Percentiles rank a stretch among this genome's conserved stretches.
These are phyloP conservation scores for Gossypium schwendimanii DNA, from an alignment of 441 rosid species.

Conservation along the genomic window DNA sequence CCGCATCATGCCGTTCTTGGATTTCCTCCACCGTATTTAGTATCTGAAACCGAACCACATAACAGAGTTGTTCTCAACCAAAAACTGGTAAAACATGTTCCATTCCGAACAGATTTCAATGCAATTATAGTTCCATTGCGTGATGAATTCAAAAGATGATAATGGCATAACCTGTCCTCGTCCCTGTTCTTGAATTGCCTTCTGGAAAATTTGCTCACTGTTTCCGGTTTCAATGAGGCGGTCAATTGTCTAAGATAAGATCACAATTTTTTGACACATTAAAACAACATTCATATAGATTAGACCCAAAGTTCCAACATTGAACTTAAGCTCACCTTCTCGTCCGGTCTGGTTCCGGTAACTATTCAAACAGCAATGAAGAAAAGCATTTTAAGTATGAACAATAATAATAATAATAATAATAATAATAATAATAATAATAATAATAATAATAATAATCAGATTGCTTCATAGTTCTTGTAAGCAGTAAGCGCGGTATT, in stretches of 20 bases:
- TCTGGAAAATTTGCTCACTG: slow-evolving; percentile 86
- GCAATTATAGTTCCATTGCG: no score
- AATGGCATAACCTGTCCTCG: slow-evolving; percentile 59
- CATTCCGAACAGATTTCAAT: no score
- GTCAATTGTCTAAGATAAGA: slow-evolving; percentile 58
- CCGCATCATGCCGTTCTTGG: slow-evolving; percentile 95
- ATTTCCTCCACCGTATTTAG: slow-evolving; percentile 79
- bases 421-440: neutral
- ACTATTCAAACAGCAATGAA: slow-evolving; percentile 32
- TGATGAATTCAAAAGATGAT: no score
- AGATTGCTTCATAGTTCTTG: neutral
- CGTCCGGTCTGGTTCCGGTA: slow-evolving; percentile 63
- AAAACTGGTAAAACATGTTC: no score
- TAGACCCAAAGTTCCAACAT: neutral
- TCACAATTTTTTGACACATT: slow-evolving; percentile 11
- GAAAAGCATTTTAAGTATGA: slow-evolving; percentile 7
- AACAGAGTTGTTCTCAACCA: neutral
- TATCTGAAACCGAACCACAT: slow-evolving; percentile 35
- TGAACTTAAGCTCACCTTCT: slow-evolving; percentile 43
- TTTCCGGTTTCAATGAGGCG: slow-evolving; percentile 84
- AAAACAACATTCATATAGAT: slow-evolving; percentile 14
- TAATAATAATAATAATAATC: neutral
- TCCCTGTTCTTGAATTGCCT: slow-evolving; percentile 87
- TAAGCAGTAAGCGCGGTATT: neutral
- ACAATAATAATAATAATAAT: neutral